A percentile compares a stretch with the other conserved stretches of the same genome.
Evolutionary conservation across 495 filamentous ascomycete genomes (phyloP).

Genomic region (Staphylotrichum tortipilum): DNA sequence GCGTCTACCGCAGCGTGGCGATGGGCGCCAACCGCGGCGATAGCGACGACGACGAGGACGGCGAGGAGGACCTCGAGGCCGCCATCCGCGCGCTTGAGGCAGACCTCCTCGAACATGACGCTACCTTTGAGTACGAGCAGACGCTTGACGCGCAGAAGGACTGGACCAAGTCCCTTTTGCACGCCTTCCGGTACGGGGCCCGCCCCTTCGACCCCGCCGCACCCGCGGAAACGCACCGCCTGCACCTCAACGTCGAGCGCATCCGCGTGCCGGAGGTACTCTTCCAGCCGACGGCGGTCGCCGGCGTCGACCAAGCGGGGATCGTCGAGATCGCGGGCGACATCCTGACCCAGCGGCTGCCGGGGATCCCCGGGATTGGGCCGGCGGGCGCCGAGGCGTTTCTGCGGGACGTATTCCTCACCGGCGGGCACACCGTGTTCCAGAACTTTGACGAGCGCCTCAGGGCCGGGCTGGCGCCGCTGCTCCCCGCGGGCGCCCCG

Average conservation of each 20-base stretch:
- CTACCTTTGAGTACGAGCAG: conserved; percentile 78
- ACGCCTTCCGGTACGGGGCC: conserved; percentile 81
- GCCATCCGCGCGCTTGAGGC: conserved; percentile 67
- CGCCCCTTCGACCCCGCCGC: conserved; percentile 74
- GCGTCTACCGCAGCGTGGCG: conserved; percentile 85
- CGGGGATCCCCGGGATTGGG: conserved; percentile 40
- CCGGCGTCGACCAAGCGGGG: conserved; percentile 89
- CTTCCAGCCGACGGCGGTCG: conserved; percentile 84
- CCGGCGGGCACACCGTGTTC: conserved; percentile 87
- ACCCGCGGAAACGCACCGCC: conserved; percentile 72
- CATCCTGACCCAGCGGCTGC: conserved; percentile 72
- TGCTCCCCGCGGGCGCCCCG: conserved; percentile 58
- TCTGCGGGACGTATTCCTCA: conserved; percentile 81
- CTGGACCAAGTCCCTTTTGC: conserved; percentile 84
- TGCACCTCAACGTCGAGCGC: conserved; percentile 93
- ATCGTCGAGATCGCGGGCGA: conserved; percentile 81
- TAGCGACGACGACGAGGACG: conserved; percentile 67
- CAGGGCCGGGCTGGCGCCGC: conserved; percentile 57
- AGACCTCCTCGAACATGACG: conserved; percentile 77
- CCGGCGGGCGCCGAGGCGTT: conserved; percentile 44
- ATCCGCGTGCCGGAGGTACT: conserved; percentile 94
- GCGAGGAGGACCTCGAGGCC: conserved; percentile 75
- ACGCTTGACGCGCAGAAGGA: conserved; percentile 86
- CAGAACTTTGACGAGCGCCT: conserved; percentile 79
- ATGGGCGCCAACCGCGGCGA: conserved; percentile 55